Conservation (phyloP, 148 eudicot species). For the Persicaria maculosa region DNA sequence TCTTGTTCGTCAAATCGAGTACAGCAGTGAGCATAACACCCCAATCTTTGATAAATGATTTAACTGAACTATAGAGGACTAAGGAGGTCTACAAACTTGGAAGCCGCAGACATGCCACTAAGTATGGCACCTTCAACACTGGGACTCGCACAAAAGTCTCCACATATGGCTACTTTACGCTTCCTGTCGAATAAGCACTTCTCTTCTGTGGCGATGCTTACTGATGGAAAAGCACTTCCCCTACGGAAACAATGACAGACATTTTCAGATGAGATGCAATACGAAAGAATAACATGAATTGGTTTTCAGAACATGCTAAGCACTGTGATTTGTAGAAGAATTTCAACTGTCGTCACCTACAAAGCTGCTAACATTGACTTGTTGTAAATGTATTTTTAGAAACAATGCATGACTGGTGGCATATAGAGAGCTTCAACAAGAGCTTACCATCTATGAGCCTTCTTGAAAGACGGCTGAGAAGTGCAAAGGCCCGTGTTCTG, state of each 20-base stretch:
- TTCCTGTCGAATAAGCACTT: constrained; percentile 69
- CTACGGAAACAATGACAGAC: constrained; percentile 27
- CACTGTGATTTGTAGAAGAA: not conserved
- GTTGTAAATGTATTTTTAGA: not conserved
- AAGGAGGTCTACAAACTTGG: constrained; percentile 40
- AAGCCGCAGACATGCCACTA: constrained; percentile 84
- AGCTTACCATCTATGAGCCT: constrained; percentile 93
- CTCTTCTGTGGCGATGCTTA: constrained; percentile 57
- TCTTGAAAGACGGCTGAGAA: constrained; percentile 64
- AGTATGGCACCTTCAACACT: constrained; percentile 84
- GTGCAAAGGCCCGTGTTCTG: constrained; percentile 53
- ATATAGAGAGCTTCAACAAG: not conserved
- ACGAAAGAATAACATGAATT: not conserved
- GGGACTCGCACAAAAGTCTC: constrained; percentile 89
- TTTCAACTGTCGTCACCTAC: not conserved
- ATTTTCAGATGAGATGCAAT: not conserved
- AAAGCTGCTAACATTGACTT: not conserved
- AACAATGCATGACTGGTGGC: not conserved
- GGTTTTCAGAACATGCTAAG: not conserved
- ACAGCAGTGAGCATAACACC: not conserved
- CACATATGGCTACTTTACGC: constrained; percentile 67
- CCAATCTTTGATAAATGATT: not conserved
- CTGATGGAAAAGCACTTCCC: constrained; percentile 91
- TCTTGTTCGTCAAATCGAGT: no score
- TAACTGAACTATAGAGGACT: constrained; percentile 21